Conservation (phyloP, 2,329 filamentous ascomycete genomes). For the Monilinia aucupariae region DNA sequence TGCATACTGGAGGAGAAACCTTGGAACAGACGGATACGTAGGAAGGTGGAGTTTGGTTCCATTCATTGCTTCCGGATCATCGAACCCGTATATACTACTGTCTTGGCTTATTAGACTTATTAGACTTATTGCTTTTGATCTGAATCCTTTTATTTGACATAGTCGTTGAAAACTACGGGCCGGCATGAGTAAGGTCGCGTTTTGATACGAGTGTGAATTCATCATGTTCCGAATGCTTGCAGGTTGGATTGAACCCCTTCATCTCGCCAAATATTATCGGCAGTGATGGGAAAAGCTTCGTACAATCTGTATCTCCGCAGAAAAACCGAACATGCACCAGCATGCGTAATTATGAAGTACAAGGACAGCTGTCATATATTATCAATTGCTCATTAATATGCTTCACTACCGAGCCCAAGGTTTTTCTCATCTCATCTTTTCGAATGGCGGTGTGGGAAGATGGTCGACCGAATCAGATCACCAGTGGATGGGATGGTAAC, state of each 20-base stretch:
- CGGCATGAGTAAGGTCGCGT: not conserved
- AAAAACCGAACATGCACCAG: not conserved
- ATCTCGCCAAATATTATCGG: conserved; percentile 6
- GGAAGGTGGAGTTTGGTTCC: conserved; percentile 4
- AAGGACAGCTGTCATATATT: conserved; percentile 3
- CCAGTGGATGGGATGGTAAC: too few relatives aligned
- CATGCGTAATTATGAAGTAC: conserved; percentile 1
- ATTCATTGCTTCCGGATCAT: not conserved
- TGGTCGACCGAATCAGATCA: conserved; percentile 11
- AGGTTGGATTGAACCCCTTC: conserved; percentile 7
- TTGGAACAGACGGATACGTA: not conserved
- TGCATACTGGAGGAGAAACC: not conserved
- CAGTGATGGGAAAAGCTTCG: not conserved
- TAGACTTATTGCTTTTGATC: conserved; percentile 5
- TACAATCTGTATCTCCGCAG: not conserved
- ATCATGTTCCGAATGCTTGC: not conserved
- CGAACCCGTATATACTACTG: not conserved
- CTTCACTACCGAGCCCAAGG: not conserved
- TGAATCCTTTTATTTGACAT: not conserved
- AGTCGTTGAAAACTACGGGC: not conserved
- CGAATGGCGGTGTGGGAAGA: conserved; percentile 13
- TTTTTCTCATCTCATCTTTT: conserved; percentile 8
- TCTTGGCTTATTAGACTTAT: conserved; percentile 6
- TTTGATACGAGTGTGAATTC: too few relatives aligned
- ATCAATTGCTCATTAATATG: not conserved